Evolutionary conservation across 1,139 yeast genomes (phyloP).

Genomic region (Blastobotrys elegans): DNA sequence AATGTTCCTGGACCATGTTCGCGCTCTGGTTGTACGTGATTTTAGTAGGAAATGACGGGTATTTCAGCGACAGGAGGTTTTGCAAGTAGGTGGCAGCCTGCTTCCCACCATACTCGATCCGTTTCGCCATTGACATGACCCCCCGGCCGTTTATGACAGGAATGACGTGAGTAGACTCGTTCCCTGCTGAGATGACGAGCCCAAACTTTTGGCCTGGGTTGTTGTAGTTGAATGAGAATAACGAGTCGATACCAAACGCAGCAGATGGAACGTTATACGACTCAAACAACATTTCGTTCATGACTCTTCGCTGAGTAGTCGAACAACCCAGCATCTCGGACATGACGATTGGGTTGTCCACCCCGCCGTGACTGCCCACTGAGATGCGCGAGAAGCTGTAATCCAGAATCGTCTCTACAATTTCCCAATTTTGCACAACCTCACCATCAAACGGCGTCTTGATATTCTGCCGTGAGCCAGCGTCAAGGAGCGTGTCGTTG

Average conservation of each 20-base stretch:
- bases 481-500: conserved; percentile 70
- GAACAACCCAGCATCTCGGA: conserved; percentile 74
- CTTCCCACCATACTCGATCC: conserved; percentile 91
- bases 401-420: conserved; percentile 74
- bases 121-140: conserved; percentile 59
- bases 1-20: conserved; percentile 64
- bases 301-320: conserved; percentile 58
- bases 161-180: conserved; percentile 75
- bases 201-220: conserved; percentile 40
- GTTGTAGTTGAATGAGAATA: conserved; percentile 60
- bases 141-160: conserved; percentile 74
- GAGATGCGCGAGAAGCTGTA: conserved; percentile 70
- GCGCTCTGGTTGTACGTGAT: conserved; percentile 61
- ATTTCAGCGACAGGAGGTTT: conserved; percentile 66
- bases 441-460: conserved; percentile 86
- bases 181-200: conserved; percentile 73
- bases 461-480: conserved; percentile 60
- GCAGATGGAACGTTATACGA: conserved; percentile 70
- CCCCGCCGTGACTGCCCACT: conserved; percentile 50
- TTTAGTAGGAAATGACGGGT: conserved; percentile 85
- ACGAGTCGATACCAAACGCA: conserved; percentile 74
- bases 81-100: conserved; percentile 62
- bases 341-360: conserved; percentile 78
- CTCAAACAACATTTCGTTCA: conserved; percentile 82
- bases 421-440: conserved; percentile 87